These are phyloP conservation scores for Candida maltosa DNA, from an alignment of 805 yeast genomes.

Conservation along the genomic window DNA sequence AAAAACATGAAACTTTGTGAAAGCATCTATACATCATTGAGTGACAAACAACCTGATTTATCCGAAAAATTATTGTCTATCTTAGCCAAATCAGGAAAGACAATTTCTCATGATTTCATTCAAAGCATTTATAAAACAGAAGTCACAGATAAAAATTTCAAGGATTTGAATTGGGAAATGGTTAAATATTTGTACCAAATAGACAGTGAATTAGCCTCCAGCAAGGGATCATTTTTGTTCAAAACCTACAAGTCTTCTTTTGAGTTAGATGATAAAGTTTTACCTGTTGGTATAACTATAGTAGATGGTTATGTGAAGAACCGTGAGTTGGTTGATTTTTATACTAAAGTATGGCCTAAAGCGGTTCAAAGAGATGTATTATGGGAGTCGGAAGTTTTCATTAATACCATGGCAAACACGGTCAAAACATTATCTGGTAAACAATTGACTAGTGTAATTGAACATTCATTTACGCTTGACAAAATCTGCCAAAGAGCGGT, in stretches of 20 bases:
- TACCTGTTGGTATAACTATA: conserved; percentile 25
- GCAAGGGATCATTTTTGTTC: conserved; percentile 23
- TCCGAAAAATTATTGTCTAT: conserved; percentile 43
- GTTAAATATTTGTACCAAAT: conserved; percentile 46
- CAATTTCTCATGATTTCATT: conserved; percentile 52
- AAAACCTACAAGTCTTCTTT: conserved; percentile 3
- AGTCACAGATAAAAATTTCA: conserved; percentile 16
- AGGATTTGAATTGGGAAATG: conserved; percentile 40
- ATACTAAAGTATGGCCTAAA: conserved; percentile 40
- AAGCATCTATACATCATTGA: conserved; percentile 42
- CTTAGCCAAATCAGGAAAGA: conserved; percentile 50
- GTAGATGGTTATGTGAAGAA: conserved; percentile 49
- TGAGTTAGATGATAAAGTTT: conserved; percentile 2
- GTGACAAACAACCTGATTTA: conserved; percentile 31
- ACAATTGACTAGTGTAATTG: conserved; percentile 26
- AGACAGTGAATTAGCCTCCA: conserved; percentile 58
- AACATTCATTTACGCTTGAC: conserved; percentile 2
- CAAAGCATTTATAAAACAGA: conserved; percentile 30
- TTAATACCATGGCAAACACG: conserved; percentile 36
- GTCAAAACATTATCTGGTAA: conserved; percentile 43
- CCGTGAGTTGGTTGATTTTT: conserved; percentile 54
- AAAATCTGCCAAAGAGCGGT: conserved; percentile 10
- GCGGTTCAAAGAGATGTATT: conserved; percentile 14
- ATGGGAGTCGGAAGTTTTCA: conserved; percentile 28
- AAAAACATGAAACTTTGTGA: conserved; percentile 44